These are phyloP conservation scores for Meyerozyma athensensis DNA, from an alignment of 1,139 yeast species.

Conservation along the genomic window DNA sequence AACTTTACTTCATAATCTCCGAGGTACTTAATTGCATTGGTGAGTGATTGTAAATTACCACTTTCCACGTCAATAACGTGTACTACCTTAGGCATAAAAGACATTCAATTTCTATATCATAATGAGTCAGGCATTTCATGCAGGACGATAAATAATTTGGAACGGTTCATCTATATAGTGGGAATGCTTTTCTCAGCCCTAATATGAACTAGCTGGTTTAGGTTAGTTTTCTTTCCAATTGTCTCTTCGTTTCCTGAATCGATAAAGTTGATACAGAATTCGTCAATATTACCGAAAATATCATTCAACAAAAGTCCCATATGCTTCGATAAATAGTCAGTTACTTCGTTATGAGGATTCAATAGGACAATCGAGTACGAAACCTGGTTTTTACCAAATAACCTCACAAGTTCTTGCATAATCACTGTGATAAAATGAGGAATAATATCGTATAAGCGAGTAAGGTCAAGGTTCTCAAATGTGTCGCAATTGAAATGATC, in stretches of 20 bases:
- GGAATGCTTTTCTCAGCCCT: slow-evolving; percentile 21
- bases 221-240: slow-evolving; percentile 14
- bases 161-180: neutral
- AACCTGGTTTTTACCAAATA: slow-evolving; percentile 35
- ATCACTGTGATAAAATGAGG: slow-evolving; percentile 24
- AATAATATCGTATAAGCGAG: slow-evolving; percentile 19
- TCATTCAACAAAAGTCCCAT: slow-evolving; percentile 30
- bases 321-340: slow-evolving; percentile 27
- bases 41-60: slow-evolving; percentile 85
- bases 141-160: neutral
- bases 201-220: slow-evolving; percentile 30
- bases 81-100: slow-evolving; percentile 34
- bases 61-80: slow-evolving; percentile 91
- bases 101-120: neutral
- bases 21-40: slow-evolving; percentile 74
- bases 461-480: slow-evolving; percentile 18
- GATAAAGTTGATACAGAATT: slow-evolving; percentile 20
- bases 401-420: slow-evolving; percentile 18
- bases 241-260: slow-evolving; percentile 14
- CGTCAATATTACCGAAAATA: slow-evolving; percentile 30
- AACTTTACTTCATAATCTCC: slow-evolving; percentile 60
- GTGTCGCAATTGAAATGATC: neutral
- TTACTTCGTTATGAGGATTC: slow-evolving; percentile 29
- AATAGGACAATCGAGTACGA: slow-evolving; percentile 28
- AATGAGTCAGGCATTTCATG: slow-evolving; percentile 1